These are phyloP conservation scores for Irpex sp. DNA, from an alignment of 1,284 basidiomycete species.

Conservation along the genomic window DNA sequence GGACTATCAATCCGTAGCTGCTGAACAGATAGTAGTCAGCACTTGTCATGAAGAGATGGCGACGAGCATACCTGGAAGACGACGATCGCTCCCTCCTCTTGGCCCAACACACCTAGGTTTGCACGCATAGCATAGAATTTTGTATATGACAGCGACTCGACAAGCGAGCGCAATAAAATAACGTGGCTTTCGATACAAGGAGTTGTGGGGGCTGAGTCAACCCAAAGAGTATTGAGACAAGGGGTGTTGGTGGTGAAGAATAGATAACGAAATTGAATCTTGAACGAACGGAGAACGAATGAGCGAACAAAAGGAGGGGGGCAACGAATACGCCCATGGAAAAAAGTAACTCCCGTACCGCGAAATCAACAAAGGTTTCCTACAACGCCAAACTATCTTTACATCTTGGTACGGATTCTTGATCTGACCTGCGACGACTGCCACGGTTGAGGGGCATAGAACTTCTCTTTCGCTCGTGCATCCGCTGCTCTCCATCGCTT, in stretches of 20 bases:
- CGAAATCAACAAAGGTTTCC: conserved; percentile 1
- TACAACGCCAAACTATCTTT: conserved; percentile 10
- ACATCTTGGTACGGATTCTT: conserved; percentile 13
- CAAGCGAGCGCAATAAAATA: background rate
- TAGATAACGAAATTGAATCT: conserved; percentile 4
- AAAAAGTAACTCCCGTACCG: conserved; percentile 3
- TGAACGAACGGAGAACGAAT: conserved; percentile 9
- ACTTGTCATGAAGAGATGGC: background rate
- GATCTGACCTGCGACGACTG: conserved; percentile 15
- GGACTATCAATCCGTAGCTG: background rate
- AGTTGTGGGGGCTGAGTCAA: background rate
- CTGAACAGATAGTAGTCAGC: background rate
- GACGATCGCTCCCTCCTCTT: background rate
- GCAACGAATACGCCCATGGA: conserved; percentile 9
- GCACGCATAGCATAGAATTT: background rate
- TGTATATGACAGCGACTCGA: background rate
- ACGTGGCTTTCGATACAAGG: background rate
- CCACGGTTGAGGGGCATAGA: conserved; percentile 25
- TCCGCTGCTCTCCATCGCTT: conserved; percentile 56
- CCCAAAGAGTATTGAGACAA: background rate
- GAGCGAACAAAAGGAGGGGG: conserved; percentile 9
- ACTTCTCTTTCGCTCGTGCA: conserved; percentile 36
- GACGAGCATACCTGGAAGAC: background rate
- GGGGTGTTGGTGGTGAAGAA: conserved; percentile 4
- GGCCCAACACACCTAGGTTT: background rate